A percentile compares a stretch with the other conserved stretches of the same genome.
These are phyloP conservation scores for Theobroma grandiflorum DNA, from an alignment of 441 rosid species.

Conservation along the genomic window DNA sequence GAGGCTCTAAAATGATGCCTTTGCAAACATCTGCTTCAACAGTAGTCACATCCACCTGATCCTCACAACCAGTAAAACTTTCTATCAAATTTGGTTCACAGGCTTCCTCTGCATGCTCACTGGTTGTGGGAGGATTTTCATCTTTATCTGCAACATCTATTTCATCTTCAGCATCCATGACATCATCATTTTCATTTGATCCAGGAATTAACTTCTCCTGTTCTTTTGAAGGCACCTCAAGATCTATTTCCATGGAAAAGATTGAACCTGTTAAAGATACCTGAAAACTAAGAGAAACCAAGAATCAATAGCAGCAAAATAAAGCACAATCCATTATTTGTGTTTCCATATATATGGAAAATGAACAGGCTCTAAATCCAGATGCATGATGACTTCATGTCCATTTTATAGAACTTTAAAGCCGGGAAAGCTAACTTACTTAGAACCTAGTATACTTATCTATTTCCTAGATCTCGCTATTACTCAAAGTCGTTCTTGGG, in stretches of 20 bases:
- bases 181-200: slow-evolving; percentile 6
- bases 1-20: slow-evolving; percentile 21
- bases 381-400: neutral
- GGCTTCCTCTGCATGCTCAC: slow-evolving; percentile 4
- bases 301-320: neutral
- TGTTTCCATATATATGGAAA: neutral
- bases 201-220: slow-evolving; percentile 13
- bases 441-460: neutral
- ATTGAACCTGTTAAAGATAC: slow-evolving; percentile 3
- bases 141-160: neutral
- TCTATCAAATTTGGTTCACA: slow-evolving; percentile 15
- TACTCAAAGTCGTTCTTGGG: neutral
- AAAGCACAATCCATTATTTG: neutral
- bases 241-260: slow-evolving; percentile 29
- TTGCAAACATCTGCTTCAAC: neutral
- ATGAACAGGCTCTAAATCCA: neutral
- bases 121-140: slow-evolving; percentile 8
- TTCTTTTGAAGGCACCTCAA: slow-evolving; percentile 28
- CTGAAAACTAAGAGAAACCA: slow-evolving; percentile 19
- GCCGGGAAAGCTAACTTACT: neutral
- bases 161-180: slow-evolving; percentile 12
- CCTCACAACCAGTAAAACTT: slow-evolving; percentile 4
- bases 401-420: neutral
- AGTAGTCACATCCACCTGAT: neutral
- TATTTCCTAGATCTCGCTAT: neutral